Base-by-base conservation (phyloP, 305 asterid species). In the Salvia sclarea region DNA sequence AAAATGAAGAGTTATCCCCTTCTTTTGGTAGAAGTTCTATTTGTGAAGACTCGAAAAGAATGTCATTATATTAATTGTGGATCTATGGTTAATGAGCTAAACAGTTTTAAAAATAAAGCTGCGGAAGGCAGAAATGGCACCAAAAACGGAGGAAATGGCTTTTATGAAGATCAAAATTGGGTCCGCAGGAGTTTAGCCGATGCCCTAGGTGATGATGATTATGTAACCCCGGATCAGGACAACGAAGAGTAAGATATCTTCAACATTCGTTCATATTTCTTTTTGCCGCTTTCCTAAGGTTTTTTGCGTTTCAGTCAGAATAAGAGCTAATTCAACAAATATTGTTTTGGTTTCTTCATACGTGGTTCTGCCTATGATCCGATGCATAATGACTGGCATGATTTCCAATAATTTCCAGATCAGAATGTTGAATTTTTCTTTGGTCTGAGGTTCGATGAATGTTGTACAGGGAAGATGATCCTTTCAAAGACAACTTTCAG, bases 121-220 rank as follows among this genome's bases (percentile, higher is more conserved):
- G 68, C 78, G 41, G 81, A 79, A 72, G 78, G 77, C 57, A 60
- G 74, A 57, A 80, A 75, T 56, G 75, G 58, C 78, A 33, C 72
- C 10, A 35, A 47, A 61, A 75, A 61, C 74, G 92, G 83, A 69
- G 93, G 78, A 64, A 72, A 69, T 74, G 81, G 80, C 75, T 68
- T 75, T 24, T 79, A 79, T 61, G 86, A 80, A 54, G 88, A 81
- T 45, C 77, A 78, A 61, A 81, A 72, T 75, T 84, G 92, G 90
- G 80, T 70, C 38, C 86, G 79, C 63, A 83, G 95, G 84, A 94
- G 87, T 81, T 75, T 94, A 70, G 98, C 97, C 16, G 98, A 94
- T 81, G 98, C 98, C 54, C 86, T 94, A 28, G 99, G 99, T 38
- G 99, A 94, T 64, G 99, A 94, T 71, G 97, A 88, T 82, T 74